Evolutionary conservation across 2,329 filamentous ascomycete genomes (phyloP).

Genomic region (Penicillium sp.): DNA sequence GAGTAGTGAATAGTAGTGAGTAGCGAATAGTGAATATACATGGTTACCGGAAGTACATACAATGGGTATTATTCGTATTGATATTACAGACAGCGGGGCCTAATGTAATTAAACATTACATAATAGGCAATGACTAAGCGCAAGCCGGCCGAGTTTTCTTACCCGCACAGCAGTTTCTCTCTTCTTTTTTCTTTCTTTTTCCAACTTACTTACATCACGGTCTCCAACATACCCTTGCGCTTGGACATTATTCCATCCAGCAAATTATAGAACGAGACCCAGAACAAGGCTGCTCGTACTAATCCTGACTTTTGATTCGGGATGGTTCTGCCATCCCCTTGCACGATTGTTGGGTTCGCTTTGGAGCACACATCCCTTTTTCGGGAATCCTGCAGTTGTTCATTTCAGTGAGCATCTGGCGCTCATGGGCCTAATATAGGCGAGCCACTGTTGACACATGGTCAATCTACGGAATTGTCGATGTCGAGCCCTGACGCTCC

Average conservation of each 20-base stretch:
- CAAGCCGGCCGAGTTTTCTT: conserved; percentile 19
- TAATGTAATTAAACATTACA: neutral
- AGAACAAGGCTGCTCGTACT: conserved; percentile 49
- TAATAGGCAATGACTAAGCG: conserved; percentile 2
- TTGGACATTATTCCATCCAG: conserved; percentile 43
- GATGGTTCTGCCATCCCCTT: conserved; percentile 21
- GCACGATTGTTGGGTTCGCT: conserved; percentile 48
- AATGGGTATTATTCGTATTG: neutral
- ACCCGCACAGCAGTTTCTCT: conserved; percentile 20
- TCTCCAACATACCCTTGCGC: conserved; percentile 53
- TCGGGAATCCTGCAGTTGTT: neutral
- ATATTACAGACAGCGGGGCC: neutral
- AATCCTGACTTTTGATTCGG: conserved; percentile 44
- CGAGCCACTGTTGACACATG: too few species aligned
- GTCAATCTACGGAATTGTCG: too few species aligned
- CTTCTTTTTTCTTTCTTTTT: conserved; percentile 30
- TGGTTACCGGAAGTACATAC: too few species aligned
- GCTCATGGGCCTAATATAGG: neutral
- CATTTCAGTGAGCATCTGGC: neutral
- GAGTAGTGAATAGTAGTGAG: too few species aligned
- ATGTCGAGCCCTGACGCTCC: neutral
- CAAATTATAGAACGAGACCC: conserved; percentile 50
- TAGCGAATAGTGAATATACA: too few species aligned
- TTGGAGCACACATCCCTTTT: conserved; percentile 46
- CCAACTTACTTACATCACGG: conserved; percentile 38